Conservation (phyloP, 176 grass and related monocot species). For the Saccharum spontaneum region DNA sequence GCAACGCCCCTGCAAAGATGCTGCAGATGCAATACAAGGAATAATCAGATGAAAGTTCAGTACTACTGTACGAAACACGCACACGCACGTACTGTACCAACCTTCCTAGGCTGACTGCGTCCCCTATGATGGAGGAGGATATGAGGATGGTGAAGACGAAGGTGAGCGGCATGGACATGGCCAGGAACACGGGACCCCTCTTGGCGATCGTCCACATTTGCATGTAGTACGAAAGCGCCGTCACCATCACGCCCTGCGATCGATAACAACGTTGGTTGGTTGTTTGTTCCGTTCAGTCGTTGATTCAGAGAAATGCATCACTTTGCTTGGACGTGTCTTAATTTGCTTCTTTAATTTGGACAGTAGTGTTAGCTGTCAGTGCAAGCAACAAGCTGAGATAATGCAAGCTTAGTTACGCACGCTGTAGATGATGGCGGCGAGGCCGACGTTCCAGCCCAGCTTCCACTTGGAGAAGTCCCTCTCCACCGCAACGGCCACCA, state of each 20-base stretch:
- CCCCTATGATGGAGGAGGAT: slow-evolving; percentile 56
- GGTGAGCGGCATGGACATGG: slow-evolving; percentile 70
- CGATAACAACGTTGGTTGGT: too few relatives aligned
- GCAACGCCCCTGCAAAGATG: slow-evolving; percentile 46
- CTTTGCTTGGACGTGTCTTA: too few relatives aligned
- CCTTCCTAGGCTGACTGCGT: slow-evolving; percentile 72
- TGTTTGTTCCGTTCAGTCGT: background rate
- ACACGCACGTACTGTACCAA: background rate
- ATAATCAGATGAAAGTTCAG: background rate
- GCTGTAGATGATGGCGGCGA: slow-evolving; percentile 52
- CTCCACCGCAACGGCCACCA: slow-evolving; percentile 64
- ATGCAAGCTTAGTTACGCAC: slow-evolving; percentile 11
- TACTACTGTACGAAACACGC: background rate
- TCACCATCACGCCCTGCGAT: slow-evolving; percentile 56
- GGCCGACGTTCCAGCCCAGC: slow-evolving; percentile 49
- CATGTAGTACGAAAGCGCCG: slow-evolving; percentile 68
- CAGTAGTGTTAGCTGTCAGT: too few relatives aligned
- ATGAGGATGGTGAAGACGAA: slow-evolving; percentile 67
- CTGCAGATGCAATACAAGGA: slow-evolving; percentile 1
- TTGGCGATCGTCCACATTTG: slow-evolving; percentile 77
- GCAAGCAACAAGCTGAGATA: too few relatives aligned
- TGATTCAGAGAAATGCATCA: background rate
- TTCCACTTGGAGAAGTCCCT: slow-evolving; percentile 67
- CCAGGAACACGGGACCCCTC: slow-evolving; percentile 67
- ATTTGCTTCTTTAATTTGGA: too few relatives aligned